A percentile compares a stretch with the other conserved stretches of the same genome.
phyloP scores from a whole-genome alignment of 2,329 filamentous ascomycete genomes.

The Fusarium setosum region DNA sequence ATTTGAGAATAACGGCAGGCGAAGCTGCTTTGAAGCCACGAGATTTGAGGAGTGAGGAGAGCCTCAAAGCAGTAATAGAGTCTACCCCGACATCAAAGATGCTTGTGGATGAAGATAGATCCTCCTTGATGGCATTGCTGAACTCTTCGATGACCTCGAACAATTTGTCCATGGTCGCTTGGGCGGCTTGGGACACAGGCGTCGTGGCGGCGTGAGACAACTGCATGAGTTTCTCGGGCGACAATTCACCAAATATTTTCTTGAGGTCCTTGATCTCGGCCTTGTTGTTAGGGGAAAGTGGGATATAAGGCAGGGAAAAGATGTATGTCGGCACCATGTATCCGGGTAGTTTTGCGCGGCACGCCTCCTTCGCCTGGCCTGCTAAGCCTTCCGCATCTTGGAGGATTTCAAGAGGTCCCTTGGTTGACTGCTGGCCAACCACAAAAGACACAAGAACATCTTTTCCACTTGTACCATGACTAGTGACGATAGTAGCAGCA shows the following conservation, averaged over 20 bases:
- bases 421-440: slow-evolving; percentile 30
- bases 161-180: slow-evolving; percentile 59
- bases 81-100: slow-evolving; percentile 90
- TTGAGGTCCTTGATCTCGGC: slow-evolving; percentile 79
- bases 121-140: slow-evolving; percentile 54
- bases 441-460: slow-evolving; percentile 87
- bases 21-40: slow-evolving; percentile 70
- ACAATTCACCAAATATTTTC: slow-evolving; percentile 71
- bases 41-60: slow-evolving; percentile 73
- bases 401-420: slow-evolving; percentile 35
- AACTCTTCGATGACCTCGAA: slow-evolving; percentile 65
- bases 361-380: slow-evolving; percentile 67
- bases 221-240: slow-evolving; percentile 69
- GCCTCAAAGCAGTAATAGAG: slow-evolving; percentile 83
- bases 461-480: slow-evolving; percentile 77
- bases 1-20: slow-evolving; percentile 75
- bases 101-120: slow-evolving; percentile 68
- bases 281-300: slow-evolving; percentile 91
- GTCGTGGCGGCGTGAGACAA: slow-evolving; percentile 53
- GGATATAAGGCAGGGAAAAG: slow-evolving; percentile 76
- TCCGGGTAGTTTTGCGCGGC: slow-evolving; percentile 74
- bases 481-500: slow-evolving; percentile 79
- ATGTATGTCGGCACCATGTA: slow-evolving; percentile 96
- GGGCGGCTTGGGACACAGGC: slow-evolving; percentile 44
- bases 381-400: slow-evolving; percentile 53